phyloP scores from a whole-genome alignment of 257 asterid genomes.

The Anisodus tanguticus region DNA sequence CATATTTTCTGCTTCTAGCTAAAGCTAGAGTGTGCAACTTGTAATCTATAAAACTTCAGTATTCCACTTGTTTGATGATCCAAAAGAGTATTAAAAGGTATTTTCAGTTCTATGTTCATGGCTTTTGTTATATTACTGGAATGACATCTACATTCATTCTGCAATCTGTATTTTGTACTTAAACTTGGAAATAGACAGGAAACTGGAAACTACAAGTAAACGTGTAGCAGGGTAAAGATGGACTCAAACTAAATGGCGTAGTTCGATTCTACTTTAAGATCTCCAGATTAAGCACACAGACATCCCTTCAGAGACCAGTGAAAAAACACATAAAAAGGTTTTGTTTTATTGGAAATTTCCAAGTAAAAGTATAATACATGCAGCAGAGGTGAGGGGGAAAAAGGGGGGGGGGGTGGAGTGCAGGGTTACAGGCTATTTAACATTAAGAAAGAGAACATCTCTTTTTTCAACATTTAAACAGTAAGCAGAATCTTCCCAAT shows the following conservation, averaged over 20 bases:
- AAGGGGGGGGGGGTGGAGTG: background rate
- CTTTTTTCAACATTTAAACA: constrained; percentile 32
- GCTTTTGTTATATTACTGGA: background rate
- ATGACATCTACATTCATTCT: background rate
- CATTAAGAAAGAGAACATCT: background rate
- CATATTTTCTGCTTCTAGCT: background rate
- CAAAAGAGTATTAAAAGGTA: background rate
- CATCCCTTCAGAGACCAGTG: background rate
- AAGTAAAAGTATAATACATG: constrained; percentile 1
- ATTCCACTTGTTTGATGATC: background rate
- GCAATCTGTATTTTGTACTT: background rate
- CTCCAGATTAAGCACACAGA: background rate
- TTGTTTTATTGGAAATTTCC: background rate
- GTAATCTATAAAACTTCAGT: background rate
- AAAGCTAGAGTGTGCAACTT: background rate
- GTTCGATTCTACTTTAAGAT: background rate
- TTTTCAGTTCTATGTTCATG: constrained; percentile 6
- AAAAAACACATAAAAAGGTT: background rate
- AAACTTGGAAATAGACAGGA: background rate
- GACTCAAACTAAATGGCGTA: background rate
- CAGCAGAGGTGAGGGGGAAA: background rate
- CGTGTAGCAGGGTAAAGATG: background rate
- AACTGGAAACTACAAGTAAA: background rate
- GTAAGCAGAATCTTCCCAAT: constrained; percentile 85
- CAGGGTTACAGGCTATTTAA: background rate